Percentiles rank a stretch among this genome's conserved stretches.
Evolutionary conservation across 2,329 filamentous ascomycete species (phyloP).

Genomic region (Phoma sp.): DNA sequence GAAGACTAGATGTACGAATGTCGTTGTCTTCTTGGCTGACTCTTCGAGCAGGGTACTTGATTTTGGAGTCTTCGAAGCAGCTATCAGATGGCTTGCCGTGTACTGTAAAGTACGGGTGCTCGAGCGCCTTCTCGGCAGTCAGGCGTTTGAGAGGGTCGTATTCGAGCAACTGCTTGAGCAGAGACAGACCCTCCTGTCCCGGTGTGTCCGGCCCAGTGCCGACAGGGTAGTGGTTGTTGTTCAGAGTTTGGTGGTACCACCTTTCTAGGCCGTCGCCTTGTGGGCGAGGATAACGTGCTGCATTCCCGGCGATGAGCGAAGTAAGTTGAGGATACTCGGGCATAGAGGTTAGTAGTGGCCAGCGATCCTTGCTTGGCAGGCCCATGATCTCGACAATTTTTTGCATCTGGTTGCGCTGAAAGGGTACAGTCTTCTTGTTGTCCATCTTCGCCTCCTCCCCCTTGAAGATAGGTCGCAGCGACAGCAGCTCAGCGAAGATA

Average conservation of each 20-base stretch:
- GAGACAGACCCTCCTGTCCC: conserved; percentile 75
- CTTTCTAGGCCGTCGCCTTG: conserved; percentile 69
- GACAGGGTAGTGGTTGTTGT: conserved; percentile 56
- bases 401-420: conserved; percentile 98
- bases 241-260: conserved; percentile 61
- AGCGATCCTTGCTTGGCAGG: conserved; percentile 84
- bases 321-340: conserved; percentile 81
- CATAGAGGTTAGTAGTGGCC: conserved; percentile 85
- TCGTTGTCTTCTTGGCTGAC: conserved; percentile 97
- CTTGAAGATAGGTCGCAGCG: conserved; percentile 93
- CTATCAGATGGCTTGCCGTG: conserved; percentile 71
- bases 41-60: conserved; percentile 86
- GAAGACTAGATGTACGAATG: conserved; percentile 86
- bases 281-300: conserved; percentile 58
- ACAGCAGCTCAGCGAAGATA: conserved; percentile 94
- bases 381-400: conserved; percentile 98
- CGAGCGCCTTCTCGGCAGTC: conserved; percentile 86
- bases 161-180: conserved; percentile 83
- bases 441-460: conserved; percentile 99
- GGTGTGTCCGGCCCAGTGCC: conserved; percentile 47
- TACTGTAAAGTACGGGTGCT: conserved; percentile 84
- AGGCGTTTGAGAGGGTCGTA: conserved; percentile 91
- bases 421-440: conserved; percentile 94
- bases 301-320: conserved; percentile 55
- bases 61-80: conserved; percentile 89